These are phyloP conservation scores for Hymenoscyphus fraxineus DNA, from an alignment of 2,329 filamentous ascomycete genomes.

Conservation along the genomic window DNA sequence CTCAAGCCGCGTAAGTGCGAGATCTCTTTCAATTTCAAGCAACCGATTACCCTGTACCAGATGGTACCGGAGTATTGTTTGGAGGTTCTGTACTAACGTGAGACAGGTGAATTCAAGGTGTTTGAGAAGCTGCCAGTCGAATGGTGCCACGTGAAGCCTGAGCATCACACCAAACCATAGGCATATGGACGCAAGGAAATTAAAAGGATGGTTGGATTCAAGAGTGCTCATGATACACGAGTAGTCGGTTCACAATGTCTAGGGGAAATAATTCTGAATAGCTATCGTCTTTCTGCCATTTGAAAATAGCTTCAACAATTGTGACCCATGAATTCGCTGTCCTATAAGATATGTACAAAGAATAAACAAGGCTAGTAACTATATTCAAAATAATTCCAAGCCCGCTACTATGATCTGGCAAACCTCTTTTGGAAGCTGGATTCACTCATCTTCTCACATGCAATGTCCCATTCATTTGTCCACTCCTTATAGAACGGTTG, in stretches of 20 bases:
- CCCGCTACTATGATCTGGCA: not conserved
- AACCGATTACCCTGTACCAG: not conserved
- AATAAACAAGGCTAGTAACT: not conserved
- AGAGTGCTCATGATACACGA: not conserved
- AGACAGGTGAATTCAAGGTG: conserved; percentile 10
- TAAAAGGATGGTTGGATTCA: not conserved
- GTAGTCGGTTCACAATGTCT: not conserved
- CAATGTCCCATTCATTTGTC: conserved; percentile 11
- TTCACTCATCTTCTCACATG: conserved; percentile 6
- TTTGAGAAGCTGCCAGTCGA: conserved; percentile 5
- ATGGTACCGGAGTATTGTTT: not conserved
- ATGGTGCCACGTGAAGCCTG: conserved; percentile 9
- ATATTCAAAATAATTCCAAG: not conserved
- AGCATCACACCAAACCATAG: conserved; percentile 2
- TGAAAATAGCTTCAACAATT: too few relatives aligned
- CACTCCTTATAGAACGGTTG: conserved; percentile 6
- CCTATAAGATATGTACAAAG: not conserved
- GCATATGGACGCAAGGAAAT: not conserved
- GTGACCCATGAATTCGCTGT: too few relatives aligned
- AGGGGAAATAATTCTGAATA: too few relatives aligned
- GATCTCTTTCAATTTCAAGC: not conserved
- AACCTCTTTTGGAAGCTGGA: conserved; percentile 7
- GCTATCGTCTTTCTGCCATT: too few relatives aligned
- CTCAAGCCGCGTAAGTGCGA: conserved; percentile 10
- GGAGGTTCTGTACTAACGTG: not conserved